Evolutionary conservation across 129 eudicot species (phyloP).

Genomic region (Calendula officinalis): DNA sequence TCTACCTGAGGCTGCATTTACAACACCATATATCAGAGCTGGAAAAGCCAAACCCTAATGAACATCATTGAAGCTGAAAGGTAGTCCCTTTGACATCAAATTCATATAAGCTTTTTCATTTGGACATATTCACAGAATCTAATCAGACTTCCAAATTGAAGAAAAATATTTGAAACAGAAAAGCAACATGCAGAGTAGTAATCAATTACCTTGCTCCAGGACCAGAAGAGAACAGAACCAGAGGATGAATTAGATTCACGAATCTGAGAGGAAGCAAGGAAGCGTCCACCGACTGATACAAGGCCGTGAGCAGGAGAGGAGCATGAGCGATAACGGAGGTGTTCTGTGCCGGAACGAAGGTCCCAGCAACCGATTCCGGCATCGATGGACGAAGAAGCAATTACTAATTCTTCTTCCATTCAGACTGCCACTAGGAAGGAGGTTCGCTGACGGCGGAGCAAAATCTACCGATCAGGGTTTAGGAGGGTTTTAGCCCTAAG

Average conservation of each 20-base stretch:
- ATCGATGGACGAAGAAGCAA: conserved; percentile 72
- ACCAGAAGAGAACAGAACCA: conserved; percentile 81
- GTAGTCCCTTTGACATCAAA: not conserved
- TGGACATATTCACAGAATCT: too few relatives aligned
- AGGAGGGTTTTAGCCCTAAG: too few relatives aligned
- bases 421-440: not conserved
- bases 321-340: conserved; percentile 63
- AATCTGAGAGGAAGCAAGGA: conserved; percentile 72
- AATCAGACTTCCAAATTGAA: too few relatives aligned
- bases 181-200: not conserved
- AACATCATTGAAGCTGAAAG: not conserved
- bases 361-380: conserved; percentile 88
- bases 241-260: conserved; percentile 64
- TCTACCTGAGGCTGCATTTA: conserved; percentile 80
- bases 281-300: conserved; percentile 64
- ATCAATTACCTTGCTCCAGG: conserved; percentile 71
- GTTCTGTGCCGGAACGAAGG: conserved; percentile 72
- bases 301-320: conserved; percentile 79
- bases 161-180: not conserved
- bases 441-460: not conserved
- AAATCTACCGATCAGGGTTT: too few relatives aligned
- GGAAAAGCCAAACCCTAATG: too few relatives aligned
- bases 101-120: not conserved
- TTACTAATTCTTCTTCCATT: conserved; percentile 58
- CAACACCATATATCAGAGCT: not conserved